A percentile compares a stretch with the other conserved stretches of the same genome.
phyloP scores from a whole-genome alignment of 1,139 yeast genomes.

The Pneumocystis canis region DNA sequence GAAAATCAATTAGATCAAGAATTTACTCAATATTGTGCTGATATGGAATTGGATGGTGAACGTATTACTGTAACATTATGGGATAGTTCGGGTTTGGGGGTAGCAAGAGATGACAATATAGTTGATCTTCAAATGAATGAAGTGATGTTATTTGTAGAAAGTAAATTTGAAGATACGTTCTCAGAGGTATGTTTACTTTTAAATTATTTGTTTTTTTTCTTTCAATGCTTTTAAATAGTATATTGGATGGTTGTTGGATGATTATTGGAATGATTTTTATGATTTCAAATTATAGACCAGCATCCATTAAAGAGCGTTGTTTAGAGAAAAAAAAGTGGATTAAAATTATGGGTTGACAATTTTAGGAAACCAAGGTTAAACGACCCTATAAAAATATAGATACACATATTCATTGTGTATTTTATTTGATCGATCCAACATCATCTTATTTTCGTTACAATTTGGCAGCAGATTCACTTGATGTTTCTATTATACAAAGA shows the following conservation, averaged over 20 bases:
- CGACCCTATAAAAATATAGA: neutral
- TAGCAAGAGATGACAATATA: neutral
- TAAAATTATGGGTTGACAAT: neutral
- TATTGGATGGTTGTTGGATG: neutral
- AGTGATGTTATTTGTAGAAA: neutral
- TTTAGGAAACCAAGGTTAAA: neutral
- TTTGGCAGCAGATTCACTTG: neutral
- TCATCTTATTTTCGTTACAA: neutral
- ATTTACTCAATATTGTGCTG: neutral
- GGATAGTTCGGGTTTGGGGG: neutral
- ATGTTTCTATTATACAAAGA: neutral
- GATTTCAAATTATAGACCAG: neutral
- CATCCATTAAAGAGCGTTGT: neutral
- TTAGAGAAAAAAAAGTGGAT: neutral
- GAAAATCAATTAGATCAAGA: neutral
- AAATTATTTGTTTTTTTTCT: neutral
- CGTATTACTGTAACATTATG: neutral
- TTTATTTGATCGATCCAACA: neutral
- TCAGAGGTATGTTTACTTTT: neutral
- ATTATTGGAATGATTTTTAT: neutral
- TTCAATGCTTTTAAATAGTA: neutral
- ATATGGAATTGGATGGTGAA: neutral
- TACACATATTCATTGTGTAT: constrained; percentile 2
- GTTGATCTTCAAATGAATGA: constrained; percentile 1
- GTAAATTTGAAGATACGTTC: constrained; percentile 1